A percentile compares a stretch with the other conserved stretches of the same genome.
Conservation (phyloP, 441 rosid species). For the Brassica balearica region DNA sequence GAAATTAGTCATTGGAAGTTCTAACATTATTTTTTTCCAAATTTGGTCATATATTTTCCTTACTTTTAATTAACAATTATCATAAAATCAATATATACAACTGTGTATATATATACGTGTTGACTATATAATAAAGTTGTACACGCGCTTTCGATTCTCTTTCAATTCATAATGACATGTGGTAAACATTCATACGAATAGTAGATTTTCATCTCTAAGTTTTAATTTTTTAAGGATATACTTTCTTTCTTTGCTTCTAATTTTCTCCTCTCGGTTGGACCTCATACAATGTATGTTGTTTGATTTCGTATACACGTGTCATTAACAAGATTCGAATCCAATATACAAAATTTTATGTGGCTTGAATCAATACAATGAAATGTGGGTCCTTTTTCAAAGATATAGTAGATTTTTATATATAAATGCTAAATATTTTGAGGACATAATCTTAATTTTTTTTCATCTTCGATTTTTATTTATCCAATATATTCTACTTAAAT, state of each 20-base stretch:
- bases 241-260: background rate
- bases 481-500: background rate
- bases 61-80: background rate
- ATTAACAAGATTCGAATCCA: background rate
- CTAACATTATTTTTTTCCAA: background rate
- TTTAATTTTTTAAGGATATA: background rate
- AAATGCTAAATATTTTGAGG: background rate
- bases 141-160: background rate
- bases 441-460: background rate
- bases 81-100: background rate
- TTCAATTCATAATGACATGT: background rate
- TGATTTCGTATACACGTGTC: background rate
- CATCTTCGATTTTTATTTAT: background rate
- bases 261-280: background rate
- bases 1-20: background rate
- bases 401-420: background rate
- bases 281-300: background rate
- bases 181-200: background rate
- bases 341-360: background rate
- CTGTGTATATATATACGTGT: background rate
- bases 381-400: background rate
- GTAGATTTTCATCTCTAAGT: background rate
- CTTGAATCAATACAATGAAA: background rate
- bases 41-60: background rate
- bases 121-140: background rate